Percentiles rank a stretch among this genome's conserved stretches.
Conservation (phyloP, 768 basidiomycete species). For the Pilatotrama ljubarskyi region DNA sequence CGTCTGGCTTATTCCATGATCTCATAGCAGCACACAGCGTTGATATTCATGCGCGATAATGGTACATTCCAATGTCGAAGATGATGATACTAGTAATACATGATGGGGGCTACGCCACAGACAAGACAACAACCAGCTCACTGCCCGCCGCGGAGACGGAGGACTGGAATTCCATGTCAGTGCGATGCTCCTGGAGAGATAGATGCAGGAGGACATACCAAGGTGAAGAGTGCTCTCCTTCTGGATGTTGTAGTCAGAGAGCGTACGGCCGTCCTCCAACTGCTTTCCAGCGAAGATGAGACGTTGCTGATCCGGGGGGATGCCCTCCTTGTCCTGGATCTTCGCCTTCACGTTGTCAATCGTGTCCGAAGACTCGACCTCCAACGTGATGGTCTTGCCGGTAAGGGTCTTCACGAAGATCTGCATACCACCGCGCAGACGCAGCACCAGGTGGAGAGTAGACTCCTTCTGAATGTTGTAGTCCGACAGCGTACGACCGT, state of each 20-base stretch:
- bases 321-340: conserved; percentile 37
- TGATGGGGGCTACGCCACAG: neutral
- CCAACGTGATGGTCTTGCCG: conserved; percentile 57
- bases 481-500: conserved; percentile 83
- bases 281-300: conserved; percentile 37
- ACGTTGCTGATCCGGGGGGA: conserved; percentile 35
- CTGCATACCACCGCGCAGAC: conserved; percentile 41
- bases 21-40: neutral
- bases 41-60: neutral
- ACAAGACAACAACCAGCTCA: conserved; percentile 30
- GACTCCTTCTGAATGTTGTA: conserved; percentile 85
- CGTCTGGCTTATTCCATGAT: too few species aligned
- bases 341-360: conserved; percentile 38
- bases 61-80: conserved; percentile 2
- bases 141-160: conserved; percentile 71
- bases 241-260: conserved; percentile 41
- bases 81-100: conserved; percentile 11
- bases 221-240: conserved; percentile 34
- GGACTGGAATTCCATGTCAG: conserved; percentile 37
- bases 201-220: conserved; percentile 25
- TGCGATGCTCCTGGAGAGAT: neutral
- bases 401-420: conserved; percentile 55
- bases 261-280: conserved; percentile 35
- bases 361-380: conserved; percentile 45
- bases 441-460: conserved; percentile 57